Conservation (phyloP, 805 yeast species). For the Candida ovalis region DNA sequence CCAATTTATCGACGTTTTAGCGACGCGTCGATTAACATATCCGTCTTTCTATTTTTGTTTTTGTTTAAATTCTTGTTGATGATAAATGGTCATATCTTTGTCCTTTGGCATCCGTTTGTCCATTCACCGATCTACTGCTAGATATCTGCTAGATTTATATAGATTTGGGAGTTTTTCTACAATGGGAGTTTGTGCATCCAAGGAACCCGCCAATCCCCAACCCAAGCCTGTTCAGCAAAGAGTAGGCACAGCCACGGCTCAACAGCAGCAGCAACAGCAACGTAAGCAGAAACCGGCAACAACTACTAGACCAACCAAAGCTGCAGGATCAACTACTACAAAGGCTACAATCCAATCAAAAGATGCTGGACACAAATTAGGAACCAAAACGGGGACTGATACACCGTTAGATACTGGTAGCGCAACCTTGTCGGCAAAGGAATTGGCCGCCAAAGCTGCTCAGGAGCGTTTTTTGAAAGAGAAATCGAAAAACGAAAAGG, state of each 20-base stretch:
- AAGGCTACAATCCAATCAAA: neutral
- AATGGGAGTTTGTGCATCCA: conserved; percentile 28
- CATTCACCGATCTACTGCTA: neutral
- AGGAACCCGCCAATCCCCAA: conserved; percentile 13
- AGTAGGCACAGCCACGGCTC: conserved; percentile 1
- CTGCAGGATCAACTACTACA: neutral
- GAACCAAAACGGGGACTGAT: conserved; percentile 5
- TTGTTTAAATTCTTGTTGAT: neutral
- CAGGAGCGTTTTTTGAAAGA: conserved; percentile 17
- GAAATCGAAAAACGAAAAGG: conserved; percentile 18
- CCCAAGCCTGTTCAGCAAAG: conserved; percentile 3
- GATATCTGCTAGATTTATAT: too few species aligned
- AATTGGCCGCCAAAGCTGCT: conserved; percentile 30
- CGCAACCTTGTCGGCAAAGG: conserved; percentile 16
- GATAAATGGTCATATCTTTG: neutral
- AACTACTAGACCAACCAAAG: neutral
- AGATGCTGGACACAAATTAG: conserved; percentile 15
- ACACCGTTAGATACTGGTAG: conserved; percentile 1
- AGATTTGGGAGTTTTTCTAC: neutral
- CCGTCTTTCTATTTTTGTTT: neutral
- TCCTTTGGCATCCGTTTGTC: neutral
- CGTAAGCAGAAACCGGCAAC: too few species aligned
- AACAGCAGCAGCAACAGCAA: neutral
- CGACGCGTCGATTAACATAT: neutral
- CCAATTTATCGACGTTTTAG: neutral